Conservation (phyloP, 139 green algal species). For the Micractinium conductrix region DNA sequence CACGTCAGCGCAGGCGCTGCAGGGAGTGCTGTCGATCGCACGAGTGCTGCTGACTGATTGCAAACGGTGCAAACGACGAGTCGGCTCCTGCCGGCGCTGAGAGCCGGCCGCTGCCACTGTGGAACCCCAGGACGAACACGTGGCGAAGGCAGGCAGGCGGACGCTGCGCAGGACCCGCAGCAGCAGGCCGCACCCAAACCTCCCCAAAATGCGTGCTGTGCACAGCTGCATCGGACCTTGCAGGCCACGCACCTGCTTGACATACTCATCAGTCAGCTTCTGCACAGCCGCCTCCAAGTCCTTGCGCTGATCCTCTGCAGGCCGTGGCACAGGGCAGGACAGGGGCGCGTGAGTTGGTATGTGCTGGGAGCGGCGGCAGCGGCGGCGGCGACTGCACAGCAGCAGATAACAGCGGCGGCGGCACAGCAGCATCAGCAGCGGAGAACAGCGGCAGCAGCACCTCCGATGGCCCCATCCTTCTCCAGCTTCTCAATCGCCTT, state of each 20-base stretch:
- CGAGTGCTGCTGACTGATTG: no score
- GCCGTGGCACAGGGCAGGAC: neutral
- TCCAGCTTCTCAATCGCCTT: conserved; percentile 82
- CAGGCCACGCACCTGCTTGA: conserved; percentile 85
- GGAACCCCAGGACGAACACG: no score
- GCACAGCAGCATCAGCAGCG: no score
- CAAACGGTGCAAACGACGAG: no score
- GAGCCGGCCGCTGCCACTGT: conserved; percentile 69
- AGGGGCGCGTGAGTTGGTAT: neutral
- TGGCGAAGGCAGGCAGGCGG: no score
- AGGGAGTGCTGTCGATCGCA: no score
- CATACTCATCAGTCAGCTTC: conserved; percentile 85
- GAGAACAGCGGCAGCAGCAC: no score
- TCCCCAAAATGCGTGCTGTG: neutral
- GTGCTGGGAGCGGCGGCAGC: no score
- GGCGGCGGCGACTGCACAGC: no score
- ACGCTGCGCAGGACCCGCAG: neutral
- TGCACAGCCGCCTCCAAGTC: conserved; percentile 77
- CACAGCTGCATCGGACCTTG: neutral
- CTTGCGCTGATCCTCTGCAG: conserved; percentile 83
- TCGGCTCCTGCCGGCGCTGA: conserved; percentile 84
- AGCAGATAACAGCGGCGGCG: no score
- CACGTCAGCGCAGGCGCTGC: no score
- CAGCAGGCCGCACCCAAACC: neutral
- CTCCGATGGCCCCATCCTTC: conserved; percentile 60